Evolutionary conservation across 805 yeast species (phyloP).

Genomic region (Lachancea waltii): DNA sequence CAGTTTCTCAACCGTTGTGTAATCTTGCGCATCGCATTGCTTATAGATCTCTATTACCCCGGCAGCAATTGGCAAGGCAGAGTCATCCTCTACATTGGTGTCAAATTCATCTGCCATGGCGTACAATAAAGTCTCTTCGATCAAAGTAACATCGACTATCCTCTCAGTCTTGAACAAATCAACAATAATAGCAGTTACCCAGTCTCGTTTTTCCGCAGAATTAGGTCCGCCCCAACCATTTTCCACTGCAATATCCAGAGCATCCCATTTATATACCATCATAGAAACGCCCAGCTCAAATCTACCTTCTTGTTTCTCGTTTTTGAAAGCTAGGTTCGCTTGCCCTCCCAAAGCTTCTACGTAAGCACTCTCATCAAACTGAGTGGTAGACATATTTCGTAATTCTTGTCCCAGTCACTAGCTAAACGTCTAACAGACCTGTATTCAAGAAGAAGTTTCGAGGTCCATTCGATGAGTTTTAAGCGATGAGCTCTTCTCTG

Average conservation of each 20-base stretch:
- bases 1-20: slow-evolving; percentile 47
- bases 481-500: slow-evolving; percentile 11
- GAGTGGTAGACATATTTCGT: neutral
- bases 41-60: slow-evolving; percentile 59
- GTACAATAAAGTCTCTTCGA: slow-evolving; percentile 78
- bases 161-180: slow-evolving; percentile 63
- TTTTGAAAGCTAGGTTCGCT: slow-evolving; percentile 37
- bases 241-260: slow-evolving; percentile 78
- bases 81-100: slow-evolving; percentile 79
- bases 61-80: slow-evolving; percentile 69
- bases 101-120: slow-evolving; percentile 97
- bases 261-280: slow-evolving; percentile 89
- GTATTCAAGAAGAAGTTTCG: too few relatives aligned
- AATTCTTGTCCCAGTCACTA: neutral
- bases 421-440: neutral
- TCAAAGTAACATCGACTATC: slow-evolving; percentile 65
- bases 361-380: slow-evolving; percentile 41
- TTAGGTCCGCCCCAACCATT: slow-evolving; percentile 95
- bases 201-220: slow-evolving; percentile 85
- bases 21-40: slow-evolving; percentile 52
- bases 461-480: too few relatives aligned
- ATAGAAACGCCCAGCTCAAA: slow-evolving; percentile 91
- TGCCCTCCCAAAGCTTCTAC: slow-evolving; percentile 46
- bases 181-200: slow-evolving; percentile 79
- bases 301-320: slow-evolving; percentile 68